A percentile compares a stretch with the other conserved stretches of the same genome.
phyloP scores from a whole-genome alignment of 2,329 filamentous ascomycete species.

The Aspergillus sergii region DNA sequence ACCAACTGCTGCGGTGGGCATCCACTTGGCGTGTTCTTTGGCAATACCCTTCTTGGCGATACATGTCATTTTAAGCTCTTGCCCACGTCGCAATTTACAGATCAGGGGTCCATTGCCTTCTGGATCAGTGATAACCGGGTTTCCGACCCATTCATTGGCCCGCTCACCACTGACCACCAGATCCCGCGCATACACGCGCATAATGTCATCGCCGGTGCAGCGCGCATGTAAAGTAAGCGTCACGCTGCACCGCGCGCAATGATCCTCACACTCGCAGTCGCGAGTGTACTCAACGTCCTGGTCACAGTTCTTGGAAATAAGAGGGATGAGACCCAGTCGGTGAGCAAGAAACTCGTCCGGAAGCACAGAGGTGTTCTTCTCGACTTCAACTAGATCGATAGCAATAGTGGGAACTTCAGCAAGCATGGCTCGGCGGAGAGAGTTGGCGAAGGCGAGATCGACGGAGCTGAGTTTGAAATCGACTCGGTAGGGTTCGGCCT shows the following conservation, averaged over 20 bases:
- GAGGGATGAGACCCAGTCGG: constrained; percentile 84
- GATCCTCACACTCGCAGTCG: constrained; percentile 95
- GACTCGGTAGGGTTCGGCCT: constrained; percentile 80
- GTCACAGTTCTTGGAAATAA: constrained; percentile 81
- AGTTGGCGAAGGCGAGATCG: constrained; percentile 90
- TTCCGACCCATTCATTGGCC: constrained; percentile 74
- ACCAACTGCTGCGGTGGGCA: constrained; percentile 84
- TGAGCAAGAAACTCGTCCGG: constrained; percentile 96
- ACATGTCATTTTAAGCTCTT: constrained; percentile 87
- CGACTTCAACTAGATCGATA: constrained; percentile 91
- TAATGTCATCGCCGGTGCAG: constrained; percentile 81
- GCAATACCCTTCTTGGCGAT: constrained; percentile 98
- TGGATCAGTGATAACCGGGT: constrained; percentile 80
- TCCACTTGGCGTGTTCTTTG: constrained; percentile 99
- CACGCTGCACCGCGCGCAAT: constrained; percentile 90
- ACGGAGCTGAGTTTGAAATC: constrained; percentile 90
- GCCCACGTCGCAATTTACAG: constrained; percentile 83
- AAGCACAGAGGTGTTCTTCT: constrained; percentile 91
- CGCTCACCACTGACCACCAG: constrained; percentile 71
- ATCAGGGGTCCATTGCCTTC: constrained; percentile 82
- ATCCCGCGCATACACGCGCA: constrained; percentile 93
- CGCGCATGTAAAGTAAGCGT: constrained; percentile 81
- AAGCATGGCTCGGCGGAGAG: constrained; percentile 85
- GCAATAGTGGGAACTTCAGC: constrained; percentile 93
- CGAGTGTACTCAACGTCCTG: constrained; percentile 80